Evolutionary conservation across 441 rosid species (phyloP), one percentile per base, ranked within the genome.

Genomic region (Theobroma grandiflorum): DNA sequence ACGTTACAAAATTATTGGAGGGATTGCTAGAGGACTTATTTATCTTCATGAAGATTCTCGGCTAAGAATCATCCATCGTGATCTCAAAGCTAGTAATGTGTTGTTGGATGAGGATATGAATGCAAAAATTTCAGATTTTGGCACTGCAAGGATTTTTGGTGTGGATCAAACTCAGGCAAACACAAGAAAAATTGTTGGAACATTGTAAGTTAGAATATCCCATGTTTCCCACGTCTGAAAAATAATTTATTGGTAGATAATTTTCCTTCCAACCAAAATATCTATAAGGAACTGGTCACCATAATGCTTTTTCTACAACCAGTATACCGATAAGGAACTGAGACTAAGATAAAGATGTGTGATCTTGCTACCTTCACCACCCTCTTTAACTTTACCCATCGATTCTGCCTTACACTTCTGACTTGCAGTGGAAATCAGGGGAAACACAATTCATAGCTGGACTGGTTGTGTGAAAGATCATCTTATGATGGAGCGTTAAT

Each of bases 41-140:
- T 88, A 88, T 69, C 62, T 86, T 8, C 90, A 88, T 4, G 86
- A 86, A 72, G 89, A 83, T 72, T 88, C 86, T 68, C 74, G 86
- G 2, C 84, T 79, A 6, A 79, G 43, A 80, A 71, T 84, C 73
- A 73, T 85, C 72, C 87, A 85, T 45, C 61, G 82, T 1, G 82
- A 79, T 18, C 86, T 83, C 37, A 86, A 86, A 74, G 45, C 81
- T 2, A 84, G 87, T 71, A 86, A 84, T 31, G 47, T 86, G 3
- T 78, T 86, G 79, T 55, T 86, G 4, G 87, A 84, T 49, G 18
- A 47, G 43, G 84, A 78, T 15, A 84, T 84, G 87, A 81, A 78
- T 40, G 81, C 86, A 11, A 86, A 81, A 55, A 78, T 86, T 61
- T 84, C 85, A 4, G 89, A 86, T 55, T 86, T 86, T 43, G 89